Evolutionary conservation across 768 basidiomycete species (phyloP).

Genomic region (Termitomyces sp.): DNA sequence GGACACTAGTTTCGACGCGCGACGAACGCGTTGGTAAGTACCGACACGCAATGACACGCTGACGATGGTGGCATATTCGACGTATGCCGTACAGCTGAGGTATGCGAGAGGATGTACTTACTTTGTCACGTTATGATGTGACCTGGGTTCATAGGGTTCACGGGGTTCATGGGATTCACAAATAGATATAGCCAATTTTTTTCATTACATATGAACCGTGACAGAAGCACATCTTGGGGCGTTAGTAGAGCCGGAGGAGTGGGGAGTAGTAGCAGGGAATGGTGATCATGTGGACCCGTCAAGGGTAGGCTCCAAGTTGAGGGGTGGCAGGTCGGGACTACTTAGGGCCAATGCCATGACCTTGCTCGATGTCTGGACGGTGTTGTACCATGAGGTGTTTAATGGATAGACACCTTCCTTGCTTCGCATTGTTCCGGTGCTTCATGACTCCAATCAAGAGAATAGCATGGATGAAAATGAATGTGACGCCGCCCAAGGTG

Average conservation of each 20-base stretch:
- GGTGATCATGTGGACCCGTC: not conserved
- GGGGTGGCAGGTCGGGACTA: slow-evolving; percentile 1
- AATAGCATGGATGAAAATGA: slow-evolving; percentile 6
- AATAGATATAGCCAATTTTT: no score
- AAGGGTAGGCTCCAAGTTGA: slow-evolving; percentile 2
- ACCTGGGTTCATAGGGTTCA: no score
- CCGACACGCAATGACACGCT: no score
- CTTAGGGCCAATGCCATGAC: not conserved
- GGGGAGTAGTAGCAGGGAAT: not conserved
- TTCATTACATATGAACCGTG: no score
- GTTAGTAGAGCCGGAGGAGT: not conserved
- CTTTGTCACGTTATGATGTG: no score
- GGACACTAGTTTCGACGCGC: no score
- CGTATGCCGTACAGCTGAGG: no score
- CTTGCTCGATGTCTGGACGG: slow-evolving; percentile 7
- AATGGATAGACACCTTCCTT: slow-evolving; percentile 8
- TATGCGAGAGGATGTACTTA: no score
- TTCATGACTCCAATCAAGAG: slow-evolving; percentile 1
- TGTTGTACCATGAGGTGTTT: slow-evolving; percentile 14
- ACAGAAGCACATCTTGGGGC: no score
- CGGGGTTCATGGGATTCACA: no score
- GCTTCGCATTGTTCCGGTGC: not conserved
- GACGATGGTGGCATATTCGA: no score
- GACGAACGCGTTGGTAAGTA: no score
- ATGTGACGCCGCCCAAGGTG: slow-evolving; percentile 9